Evolutionary conservation across 257 asterid species (phyloP).

Genomic region (Solanum chilense): DNA sequence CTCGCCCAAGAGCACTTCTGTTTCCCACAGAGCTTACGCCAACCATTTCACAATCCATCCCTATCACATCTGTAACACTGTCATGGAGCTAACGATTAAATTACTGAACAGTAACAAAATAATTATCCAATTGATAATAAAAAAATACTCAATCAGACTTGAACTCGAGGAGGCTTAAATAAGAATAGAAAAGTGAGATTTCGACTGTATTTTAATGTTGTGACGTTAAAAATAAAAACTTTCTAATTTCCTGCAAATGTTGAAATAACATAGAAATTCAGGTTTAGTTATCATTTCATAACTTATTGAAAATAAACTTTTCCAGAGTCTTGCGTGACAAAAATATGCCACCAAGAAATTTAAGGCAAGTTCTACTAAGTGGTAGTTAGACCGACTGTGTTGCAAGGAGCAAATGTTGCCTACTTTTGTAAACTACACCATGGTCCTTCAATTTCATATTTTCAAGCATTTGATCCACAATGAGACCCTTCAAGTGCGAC

Average conservation of each 20-base stretch:
- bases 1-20: constrained; percentile 93
- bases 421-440: not conserved
- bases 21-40: constrained; percentile 76
- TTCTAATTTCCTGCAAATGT: not conserved
- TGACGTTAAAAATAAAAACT: not conserved
- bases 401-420: not conserved
- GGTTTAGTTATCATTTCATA: not conserved
- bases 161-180: not conserved
- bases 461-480: not conserved
- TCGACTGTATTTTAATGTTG: not conserved
- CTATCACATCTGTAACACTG: constrained; percentile 68
- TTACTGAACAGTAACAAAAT: not conserved
- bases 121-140: not conserved
- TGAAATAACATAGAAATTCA: not conserved
- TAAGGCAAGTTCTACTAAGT: not conserved
- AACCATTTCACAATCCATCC: constrained; percentile 99
- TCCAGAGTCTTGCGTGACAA: not conserved
- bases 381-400: not conserved
- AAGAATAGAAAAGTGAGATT: not conserved
- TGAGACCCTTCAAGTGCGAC: not conserved
- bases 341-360: not conserved
- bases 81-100: constrained; percentile 9
- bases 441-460: not conserved
- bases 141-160: not conserved
- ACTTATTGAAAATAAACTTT: not conserved